These are phyloP conservation scores for Diplodia scrobiculata DNA, from an alignment of 2,329 filamentous ascomycete species.

Conservation along the genomic window DNA sequence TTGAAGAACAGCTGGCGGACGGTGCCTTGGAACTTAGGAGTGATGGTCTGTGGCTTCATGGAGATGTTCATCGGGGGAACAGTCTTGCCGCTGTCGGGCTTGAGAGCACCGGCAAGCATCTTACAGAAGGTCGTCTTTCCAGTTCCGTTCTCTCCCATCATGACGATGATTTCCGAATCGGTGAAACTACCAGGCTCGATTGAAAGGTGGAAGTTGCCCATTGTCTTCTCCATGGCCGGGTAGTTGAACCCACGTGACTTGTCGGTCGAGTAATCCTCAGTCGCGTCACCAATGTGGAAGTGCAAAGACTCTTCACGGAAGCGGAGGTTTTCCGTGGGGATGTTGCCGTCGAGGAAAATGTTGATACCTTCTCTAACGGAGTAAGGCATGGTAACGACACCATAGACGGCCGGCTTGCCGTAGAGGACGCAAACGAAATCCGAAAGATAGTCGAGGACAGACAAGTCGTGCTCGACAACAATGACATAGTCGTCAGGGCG, in stretches of 20 bases:
- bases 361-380: constrained; percentile 99
- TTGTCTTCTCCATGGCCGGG: constrained; percentile 87
- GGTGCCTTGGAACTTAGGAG: constrained; percentile 94
- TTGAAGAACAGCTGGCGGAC: constrained; percentile 99
- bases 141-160: constrained; percentile 99
- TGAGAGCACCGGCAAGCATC: constrained; percentile 87
- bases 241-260: constrained; percentile 84
- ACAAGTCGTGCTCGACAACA: constrained; percentile 98
- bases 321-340: constrained; percentile 95
- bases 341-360: constrained; percentile 97
- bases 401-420: constrained; percentile 91
- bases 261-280: constrained; percentile 84
- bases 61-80: constrained; percentile 95
- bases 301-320: constrained; percentile 97
- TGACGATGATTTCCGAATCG: constrained; percentile 96
- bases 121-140: constrained; percentile 99
- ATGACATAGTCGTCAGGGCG: constrained; percentile 93
- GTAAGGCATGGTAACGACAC: constrained; percentile 92
- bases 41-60: constrained; percentile 99
- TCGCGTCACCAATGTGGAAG: constrained; percentile 87
- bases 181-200: constrained; percentile 87
- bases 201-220: constrained; percentile 81
- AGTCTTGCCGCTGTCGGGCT: constrained; percentile 77
- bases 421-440: constrained; percentile 98
- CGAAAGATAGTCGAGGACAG: constrained; percentile 95